Conservation (phyloP, 257 asterid genomes). For the Lycium barbarum region DNA sequence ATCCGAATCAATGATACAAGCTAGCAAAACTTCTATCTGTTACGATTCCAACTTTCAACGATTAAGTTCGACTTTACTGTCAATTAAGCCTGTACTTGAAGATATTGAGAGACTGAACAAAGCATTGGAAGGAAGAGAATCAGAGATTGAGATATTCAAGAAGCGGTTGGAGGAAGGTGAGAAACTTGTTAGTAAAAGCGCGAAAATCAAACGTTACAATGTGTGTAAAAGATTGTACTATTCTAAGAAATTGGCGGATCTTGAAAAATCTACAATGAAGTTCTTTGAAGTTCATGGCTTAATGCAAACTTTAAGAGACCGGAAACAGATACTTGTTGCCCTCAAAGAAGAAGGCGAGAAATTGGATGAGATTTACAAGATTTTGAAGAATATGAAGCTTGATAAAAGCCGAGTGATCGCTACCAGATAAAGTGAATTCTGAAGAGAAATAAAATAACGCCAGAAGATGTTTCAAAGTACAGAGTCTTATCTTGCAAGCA, state of each 20-base stretch:
- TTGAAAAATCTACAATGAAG: slow-evolving; percentile 31
- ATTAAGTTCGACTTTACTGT: slow-evolving; percentile 27
- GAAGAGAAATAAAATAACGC: background rate
- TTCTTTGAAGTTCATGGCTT: slow-evolving; percentile 44
- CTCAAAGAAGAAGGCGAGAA: slow-evolving; percentile 39
- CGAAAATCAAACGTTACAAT: slow-evolving; percentile 33
- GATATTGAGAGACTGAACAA: slow-evolving; percentile 45
- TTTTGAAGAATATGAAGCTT: slow-evolving; percentile 3
- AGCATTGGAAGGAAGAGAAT: slow-evolving; percentile 35
- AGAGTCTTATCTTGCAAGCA: background rate
- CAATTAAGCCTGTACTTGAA: slow-evolving; percentile 37
- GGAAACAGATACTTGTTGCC: slow-evolving; percentile 34
- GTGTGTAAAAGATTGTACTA: slow-evolving; percentile 39
- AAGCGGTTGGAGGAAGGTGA: slow-evolving; percentile 35
- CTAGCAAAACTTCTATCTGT: slow-evolving; percentile 25
- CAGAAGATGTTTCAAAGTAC: background rate
- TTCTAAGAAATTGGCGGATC: slow-evolving; percentile 36
- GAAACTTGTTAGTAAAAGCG: slow-evolving; percentile 36
- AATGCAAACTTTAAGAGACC: slow-evolving; percentile 41
- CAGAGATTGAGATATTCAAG: slow-evolving; percentile 33
- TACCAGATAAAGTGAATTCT: background rate
- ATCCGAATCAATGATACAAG: slow-evolving; percentile 9
- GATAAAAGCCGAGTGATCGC: background rate
- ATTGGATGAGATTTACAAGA: slow-evolving; percentile 32
- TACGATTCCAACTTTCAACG: slow-evolving; percentile 38